Conservation (phyloP, 108 stramenopile genomes). For the Epipyxis sp. region DNA sequence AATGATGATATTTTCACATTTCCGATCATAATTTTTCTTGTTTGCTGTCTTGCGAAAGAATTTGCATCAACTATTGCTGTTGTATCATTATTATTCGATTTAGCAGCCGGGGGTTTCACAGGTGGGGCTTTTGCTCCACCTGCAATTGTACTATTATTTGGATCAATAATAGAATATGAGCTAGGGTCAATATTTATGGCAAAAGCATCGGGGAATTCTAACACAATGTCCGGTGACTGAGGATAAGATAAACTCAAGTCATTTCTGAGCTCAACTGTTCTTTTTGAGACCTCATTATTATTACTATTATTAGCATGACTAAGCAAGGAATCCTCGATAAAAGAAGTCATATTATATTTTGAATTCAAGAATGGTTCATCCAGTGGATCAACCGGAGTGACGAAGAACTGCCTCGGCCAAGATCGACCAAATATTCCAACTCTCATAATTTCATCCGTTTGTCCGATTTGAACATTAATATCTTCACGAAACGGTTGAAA, state of each 20-base stretch:
- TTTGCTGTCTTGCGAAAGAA: not conserved
- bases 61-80: not conserved
- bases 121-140: not conserved
- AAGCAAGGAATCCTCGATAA: not conserved
- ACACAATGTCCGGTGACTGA: not conserved
- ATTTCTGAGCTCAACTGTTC: not conserved
- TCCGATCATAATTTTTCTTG: not conserved
- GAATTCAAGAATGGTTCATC: not conserved
- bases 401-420: not conserved
- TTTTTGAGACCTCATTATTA: not conserved
- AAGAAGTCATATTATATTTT: not conserved
- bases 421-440: slow-evolving; percentile 7
- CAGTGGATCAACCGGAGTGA: not conserved
- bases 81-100: not conserved
- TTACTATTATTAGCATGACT: not conserved
- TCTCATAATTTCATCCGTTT: not conserved
- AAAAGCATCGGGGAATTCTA: not conserved
- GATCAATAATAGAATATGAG: not conserved
- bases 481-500: slow-evolving; percentile 4
- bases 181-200: not conserved
- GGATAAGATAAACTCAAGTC: not conserved
- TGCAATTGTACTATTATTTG: not conserved
- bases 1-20: not conserved
- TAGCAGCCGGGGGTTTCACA: not conserved
- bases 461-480: not conserved